A percentile compares a stretch with the other conserved stretches of the same genome.
phyloP scores from a whole-genome alignment of 1,284 basidiomycete genomes.

The Boletus sp. region DNA sequence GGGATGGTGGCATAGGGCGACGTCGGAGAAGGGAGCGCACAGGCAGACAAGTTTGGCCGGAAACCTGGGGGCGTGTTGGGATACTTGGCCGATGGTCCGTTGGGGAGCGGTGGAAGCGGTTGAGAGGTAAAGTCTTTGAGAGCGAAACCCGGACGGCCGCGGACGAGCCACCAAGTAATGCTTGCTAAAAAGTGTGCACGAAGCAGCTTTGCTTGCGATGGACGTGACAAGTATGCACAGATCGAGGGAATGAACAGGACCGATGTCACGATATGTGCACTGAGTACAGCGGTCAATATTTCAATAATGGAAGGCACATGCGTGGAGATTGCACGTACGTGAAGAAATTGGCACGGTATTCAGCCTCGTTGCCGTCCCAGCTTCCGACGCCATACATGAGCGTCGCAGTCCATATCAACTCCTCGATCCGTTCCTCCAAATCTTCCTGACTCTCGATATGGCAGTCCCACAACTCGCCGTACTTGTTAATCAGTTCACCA shows the following conservation, averaged over 20 bases:
- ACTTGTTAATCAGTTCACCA: constrained; percentile 30
- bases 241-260: constrained; percentile 34
- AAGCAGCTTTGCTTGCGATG: constrained; percentile 27
- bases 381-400: constrained; percentile 36
- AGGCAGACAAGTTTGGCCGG: constrained; percentile 35
- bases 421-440: constrained; percentile 30
- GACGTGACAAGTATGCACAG: constrained; percentile 29
- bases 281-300: constrained; percentile 32
- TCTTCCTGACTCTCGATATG: constrained; percentile 28
- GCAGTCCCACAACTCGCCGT: constrained; percentile 32
- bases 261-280: constrained; percentile 35
- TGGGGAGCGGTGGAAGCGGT: constrained; percentile 22
- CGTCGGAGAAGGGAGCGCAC: constrained; percentile 21
- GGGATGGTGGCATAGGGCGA: constrained; percentile 27
- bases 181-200: constrained; percentile 34
- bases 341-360: constrained; percentile 34
- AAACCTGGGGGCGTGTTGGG: constrained; percentile 23
- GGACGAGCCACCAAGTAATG: constrained; percentile 38
- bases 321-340: constrained; percentile 21
- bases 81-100: constrained; percentile 19
- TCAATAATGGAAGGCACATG: not conserved
- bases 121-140: constrained; percentile 27
- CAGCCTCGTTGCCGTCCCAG: constrained; percentile 25
- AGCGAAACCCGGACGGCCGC: constrained; percentile 30
- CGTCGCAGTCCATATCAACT: constrained; percentile 29